Conservation (phyloP, 108 stramenopile species). For the Thalassiosira profunda region DNA sequence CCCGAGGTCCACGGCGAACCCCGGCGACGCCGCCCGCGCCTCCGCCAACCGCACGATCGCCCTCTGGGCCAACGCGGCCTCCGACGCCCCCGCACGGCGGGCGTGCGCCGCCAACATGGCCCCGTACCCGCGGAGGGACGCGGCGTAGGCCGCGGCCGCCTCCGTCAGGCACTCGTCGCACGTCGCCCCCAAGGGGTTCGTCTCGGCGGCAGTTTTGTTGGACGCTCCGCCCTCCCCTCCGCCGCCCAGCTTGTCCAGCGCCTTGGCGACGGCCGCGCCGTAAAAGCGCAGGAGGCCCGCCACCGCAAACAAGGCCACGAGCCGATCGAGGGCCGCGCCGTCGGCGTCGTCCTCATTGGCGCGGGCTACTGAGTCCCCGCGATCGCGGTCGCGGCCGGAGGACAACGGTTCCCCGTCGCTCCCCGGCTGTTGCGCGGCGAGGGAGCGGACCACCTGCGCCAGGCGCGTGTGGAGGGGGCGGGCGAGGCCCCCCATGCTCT, state of each 20-base stretch:
- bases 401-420: constrained; percentile 30
- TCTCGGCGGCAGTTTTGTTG: not conserved
- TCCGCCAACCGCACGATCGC: constrained; percentile 67
- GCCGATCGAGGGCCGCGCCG: constrained; percentile 48
- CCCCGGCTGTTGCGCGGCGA: constrained; percentile 55
- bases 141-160: constrained; percentile 71
- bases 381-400: too few species aligned
- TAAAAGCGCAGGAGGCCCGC: constrained; percentile 88
- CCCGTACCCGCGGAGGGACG: constrained; percentile 77
- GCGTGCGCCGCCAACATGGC: constrained; percentile 75
- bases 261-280: constrained; percentile 64
- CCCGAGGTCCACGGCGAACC: constrained; percentile 62
- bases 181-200: constrained; percentile 61
- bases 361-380: too few species aligned
- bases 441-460: constrained; percentile 66
- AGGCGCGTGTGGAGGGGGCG: constrained; percentile 86
- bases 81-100: constrained; percentile 58
- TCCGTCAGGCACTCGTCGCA: constrained; percentile 75
- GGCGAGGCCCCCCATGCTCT: constrained; percentile 83
- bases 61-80: constrained; percentile 67
- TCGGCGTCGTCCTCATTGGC: constrained; percentile 77
- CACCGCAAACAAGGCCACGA: constrained; percentile 77
- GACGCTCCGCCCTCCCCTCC: not conserved
- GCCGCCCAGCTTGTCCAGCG: constrained; percentile 49
- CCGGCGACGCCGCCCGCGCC: constrained; percentile 73